phyloP scores from a whole-genome alignment of 148 eudicot species.

The Silene latifolia region DNA sequence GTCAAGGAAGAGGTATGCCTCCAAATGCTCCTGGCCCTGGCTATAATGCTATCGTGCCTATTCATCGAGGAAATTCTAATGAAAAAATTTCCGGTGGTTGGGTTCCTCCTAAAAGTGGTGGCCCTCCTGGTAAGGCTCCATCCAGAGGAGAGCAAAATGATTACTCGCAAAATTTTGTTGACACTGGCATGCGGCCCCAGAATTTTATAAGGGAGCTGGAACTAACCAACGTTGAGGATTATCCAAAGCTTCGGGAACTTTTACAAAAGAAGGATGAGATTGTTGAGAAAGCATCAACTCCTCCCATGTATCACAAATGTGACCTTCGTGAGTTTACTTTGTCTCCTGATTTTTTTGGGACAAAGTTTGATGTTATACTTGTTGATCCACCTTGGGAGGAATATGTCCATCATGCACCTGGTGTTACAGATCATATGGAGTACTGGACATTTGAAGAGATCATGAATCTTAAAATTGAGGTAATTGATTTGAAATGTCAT shows the following conservation, averaged over 20 bases:
- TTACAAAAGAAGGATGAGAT: constrained; percentile 98
- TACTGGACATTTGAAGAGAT: constrained; percentile 93
- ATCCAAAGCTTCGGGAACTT: constrained; percentile 95
- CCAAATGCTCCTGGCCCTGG: constrained; percentile 51
- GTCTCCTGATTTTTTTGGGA: constrained; percentile 81
- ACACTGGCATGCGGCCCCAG: constrained; percentile 94
- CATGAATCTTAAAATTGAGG: constrained; percentile 95
- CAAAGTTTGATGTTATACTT: constrained; percentile 97
- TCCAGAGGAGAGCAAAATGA: constrained; percentile 99
- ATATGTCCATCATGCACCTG: constrained; percentile 97
- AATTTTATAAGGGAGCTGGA: constrained; percentile 91
- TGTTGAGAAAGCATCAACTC: constrained; percentile 65
- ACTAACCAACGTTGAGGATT: constrained; percentile 91
- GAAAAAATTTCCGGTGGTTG: constrained; percentile 66
- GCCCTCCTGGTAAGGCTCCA: constrained; percentile 85
- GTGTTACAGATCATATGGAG: constrained; percentile 90
- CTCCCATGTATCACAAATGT: constrained; percentile 87
- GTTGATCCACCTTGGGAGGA: constrained; percentile 99
- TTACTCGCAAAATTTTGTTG: constrained; percentile 97
- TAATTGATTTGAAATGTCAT: constrained; percentile 21
- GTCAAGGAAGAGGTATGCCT: constrained; percentile 67
- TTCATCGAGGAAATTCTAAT: constrained; percentile 54
- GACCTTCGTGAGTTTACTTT: constrained; percentile 76
- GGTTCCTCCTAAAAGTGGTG: constrained; percentile 58
- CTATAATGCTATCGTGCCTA: constrained; percentile 47